These are phyloP conservation scores for Fonsecaea pugnacius DNA, from an alignment of 2,329 filamentous ascomycete genomes.

Conservation along the genomic window DNA sequence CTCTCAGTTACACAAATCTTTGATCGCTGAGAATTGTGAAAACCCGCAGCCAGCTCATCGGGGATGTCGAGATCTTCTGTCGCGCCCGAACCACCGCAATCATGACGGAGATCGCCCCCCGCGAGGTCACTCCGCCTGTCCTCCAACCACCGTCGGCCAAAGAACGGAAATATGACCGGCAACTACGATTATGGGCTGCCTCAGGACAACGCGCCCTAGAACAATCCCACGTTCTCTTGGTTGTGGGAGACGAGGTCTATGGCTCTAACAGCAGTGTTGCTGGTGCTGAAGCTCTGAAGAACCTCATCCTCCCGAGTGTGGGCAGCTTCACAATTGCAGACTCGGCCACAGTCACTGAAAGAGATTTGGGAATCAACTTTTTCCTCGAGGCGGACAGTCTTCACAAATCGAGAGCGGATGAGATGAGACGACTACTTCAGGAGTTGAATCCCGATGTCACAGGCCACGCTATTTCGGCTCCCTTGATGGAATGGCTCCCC, in stretches of 20 bases:
- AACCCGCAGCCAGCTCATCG: background rate
- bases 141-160: constrained; percentile 62
- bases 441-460: constrained; percentile 93
- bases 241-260: constrained; percentile 63
- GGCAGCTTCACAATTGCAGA: constrained; percentile 92
- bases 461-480: constrained; percentile 66
- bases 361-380: constrained; percentile 94
- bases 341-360: constrained; percentile 72
- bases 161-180: constrained; percentile 86
- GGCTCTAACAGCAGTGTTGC: constrained; percentile 59
- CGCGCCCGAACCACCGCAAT: background rate
- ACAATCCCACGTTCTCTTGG: constrained; percentile 83
- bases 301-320: constrained; percentile 91
- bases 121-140: constrained; percentile 47
- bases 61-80: background rate
- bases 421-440: constrained; percentile 73
- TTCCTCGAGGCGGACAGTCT: constrained; percentile 82
- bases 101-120: constrained; percentile 35
- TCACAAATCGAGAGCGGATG: constrained; percentile 76
- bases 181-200: constrained; percentile 93
- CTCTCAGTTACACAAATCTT: background rate
- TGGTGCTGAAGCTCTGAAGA: constrained; percentile 91
- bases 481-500: constrained; percentile 46
- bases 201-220: constrained; percentile 89
- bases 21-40: constrained; percentile 7